These are phyloP conservation scores for Crithidia fasciculata DNA, from an alignment of 208 protist species.

Conservation along the genomic window DNA sequence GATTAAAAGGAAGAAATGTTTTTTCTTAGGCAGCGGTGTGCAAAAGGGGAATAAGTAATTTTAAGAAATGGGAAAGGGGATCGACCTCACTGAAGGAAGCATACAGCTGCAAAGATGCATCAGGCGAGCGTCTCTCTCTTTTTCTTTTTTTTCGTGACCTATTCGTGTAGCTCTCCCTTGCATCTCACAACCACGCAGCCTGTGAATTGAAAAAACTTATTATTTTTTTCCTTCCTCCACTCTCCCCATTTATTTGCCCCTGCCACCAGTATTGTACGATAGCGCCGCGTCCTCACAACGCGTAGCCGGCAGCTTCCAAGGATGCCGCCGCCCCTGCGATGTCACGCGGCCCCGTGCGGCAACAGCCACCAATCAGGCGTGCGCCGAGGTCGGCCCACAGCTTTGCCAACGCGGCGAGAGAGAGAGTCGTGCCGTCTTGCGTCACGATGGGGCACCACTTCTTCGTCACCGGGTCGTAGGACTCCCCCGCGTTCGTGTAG, in stretches of 20 bases:
- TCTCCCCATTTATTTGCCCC: neutral
- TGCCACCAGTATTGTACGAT: too few species aligned
- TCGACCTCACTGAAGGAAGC: too few species aligned
- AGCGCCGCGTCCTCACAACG: neutral
- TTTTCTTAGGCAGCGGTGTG: too few species aligned
- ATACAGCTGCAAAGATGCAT: too few species aligned
- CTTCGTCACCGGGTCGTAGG: conserved; percentile 45
- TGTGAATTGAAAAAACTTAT: neutral
- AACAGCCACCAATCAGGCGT: conserved; percentile 63
- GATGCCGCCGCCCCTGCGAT: conserved; percentile 17
- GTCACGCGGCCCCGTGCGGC: conserved; percentile 34
- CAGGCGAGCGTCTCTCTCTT: too few species aligned
- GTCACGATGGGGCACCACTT: conserved; percentile 26
- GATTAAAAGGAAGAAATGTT: too few species aligned
- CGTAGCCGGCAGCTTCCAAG: conserved; percentile 6
- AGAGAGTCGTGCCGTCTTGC: conserved; percentile 10
- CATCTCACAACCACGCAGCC: neutral
- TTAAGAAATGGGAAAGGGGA: too few species aligned
- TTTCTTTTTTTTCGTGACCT: neutral
- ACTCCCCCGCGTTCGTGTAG: conserved; percentile 68
- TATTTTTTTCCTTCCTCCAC: neutral
- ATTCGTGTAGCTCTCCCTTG: neutral
- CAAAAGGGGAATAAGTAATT: too few species aligned
- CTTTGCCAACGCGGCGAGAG: conserved; percentile 20
- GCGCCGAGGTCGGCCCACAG: conserved; percentile 38